Percentiles rank a stretch among this genome's conserved stretches.
Conservation (phyloP, 2,329 filamentous ascomycete species). For the Hypoxylon sp. region DNA sequence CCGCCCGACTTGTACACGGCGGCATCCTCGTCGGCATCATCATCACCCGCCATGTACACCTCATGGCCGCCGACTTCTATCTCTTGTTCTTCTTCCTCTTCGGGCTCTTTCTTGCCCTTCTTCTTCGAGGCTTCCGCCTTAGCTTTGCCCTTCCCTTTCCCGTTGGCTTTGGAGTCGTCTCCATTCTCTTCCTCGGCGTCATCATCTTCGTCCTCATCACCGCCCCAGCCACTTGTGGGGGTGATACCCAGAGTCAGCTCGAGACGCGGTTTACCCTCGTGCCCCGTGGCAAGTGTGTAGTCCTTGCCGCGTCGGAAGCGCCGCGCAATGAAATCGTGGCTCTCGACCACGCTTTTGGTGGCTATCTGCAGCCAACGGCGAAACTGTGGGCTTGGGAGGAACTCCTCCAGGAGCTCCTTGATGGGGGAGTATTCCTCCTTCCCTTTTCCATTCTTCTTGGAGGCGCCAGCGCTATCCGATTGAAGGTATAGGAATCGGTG, state of each 20-base stretch:
- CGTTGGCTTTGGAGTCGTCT: conserved; percentile 55
- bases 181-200: conserved; percentile 58
- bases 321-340: conserved; percentile 83
- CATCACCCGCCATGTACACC: conserved; percentile 94
- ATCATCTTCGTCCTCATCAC: conserved; percentile 66
- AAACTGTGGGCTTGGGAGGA: conserved; percentile 89
- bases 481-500: conserved; percentile 91
- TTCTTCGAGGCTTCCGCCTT: conserved; percentile 48
- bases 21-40: conserved; percentile 80
- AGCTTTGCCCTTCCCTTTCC: conserved; percentile 54
- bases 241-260: conserved; percentile 92
- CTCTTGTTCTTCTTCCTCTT: conserved; percentile 52
- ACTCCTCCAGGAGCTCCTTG: conserved; percentile 82
- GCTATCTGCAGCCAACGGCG: conserved; percentile 89
- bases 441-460: conserved; percentile 42
- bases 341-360: conserved; percentile 81
- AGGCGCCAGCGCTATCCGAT: conserved; percentile 56
- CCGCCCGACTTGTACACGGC: conserved; percentile 86
- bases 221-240: conserved; percentile 87
- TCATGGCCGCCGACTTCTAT: conserved; percentile 82
- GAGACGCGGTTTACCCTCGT: conserved; percentile 82
- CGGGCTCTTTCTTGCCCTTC: conserved; percentile 52
- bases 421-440: conserved; percentile 69
- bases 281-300: conserved; percentile 92
- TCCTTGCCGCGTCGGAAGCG: conserved; percentile 90